Conservation (phyloP, 495 filamentous ascomycete genomes). For the Tuber melanosporum region DNA sequence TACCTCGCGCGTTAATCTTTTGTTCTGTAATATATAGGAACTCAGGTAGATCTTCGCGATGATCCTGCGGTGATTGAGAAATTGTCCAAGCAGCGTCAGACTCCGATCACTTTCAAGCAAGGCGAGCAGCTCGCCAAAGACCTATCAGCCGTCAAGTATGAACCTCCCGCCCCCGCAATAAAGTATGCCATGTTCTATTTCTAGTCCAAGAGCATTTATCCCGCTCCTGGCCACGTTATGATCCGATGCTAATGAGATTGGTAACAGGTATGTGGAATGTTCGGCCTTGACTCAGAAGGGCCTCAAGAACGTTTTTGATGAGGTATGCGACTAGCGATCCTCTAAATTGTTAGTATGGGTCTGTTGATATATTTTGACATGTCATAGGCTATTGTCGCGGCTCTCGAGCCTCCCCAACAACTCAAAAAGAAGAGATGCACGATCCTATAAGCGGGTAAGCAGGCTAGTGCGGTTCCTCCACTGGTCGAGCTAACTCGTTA, state of each 20-base stretch:
- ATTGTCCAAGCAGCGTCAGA: constrained; percentile 89
- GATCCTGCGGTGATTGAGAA: constrained; percentile 85
- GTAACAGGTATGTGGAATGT: constrained; percentile 75
- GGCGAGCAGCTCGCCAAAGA: constrained; percentile 96
- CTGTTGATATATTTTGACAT: neutral
- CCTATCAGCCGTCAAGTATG: constrained; percentile 76
- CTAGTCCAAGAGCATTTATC: constrained; percentile 7
- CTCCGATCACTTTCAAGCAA: constrained; percentile 80
- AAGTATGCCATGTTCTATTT: constrained; percentile 35
- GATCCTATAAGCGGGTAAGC: constrained; percentile 28
- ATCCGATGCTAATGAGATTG: constrained; percentile 10
- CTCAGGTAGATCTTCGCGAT: constrained; percentile 92
- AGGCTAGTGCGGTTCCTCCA: neutral
- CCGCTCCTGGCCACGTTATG: neutral
- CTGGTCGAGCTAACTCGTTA: neutral
- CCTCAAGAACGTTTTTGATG: constrained; percentile 97
- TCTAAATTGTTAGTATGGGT: constrained; percentile 3
- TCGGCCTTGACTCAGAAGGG: constrained; percentile 97
- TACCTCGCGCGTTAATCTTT: neutral
- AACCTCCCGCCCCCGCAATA: constrained; percentile 25
- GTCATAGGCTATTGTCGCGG: constrained; percentile 75
- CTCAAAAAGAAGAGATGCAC: constrained; percentile 35
- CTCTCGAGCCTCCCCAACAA: constrained; percentile 67
- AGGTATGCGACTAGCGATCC: constrained; percentile 56
- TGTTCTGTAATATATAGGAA: constrained; percentile 43